Base-by-base conservation (phyloP, 768 basidiomycete genomes). In the Dentipellis fragilis region DNA sequence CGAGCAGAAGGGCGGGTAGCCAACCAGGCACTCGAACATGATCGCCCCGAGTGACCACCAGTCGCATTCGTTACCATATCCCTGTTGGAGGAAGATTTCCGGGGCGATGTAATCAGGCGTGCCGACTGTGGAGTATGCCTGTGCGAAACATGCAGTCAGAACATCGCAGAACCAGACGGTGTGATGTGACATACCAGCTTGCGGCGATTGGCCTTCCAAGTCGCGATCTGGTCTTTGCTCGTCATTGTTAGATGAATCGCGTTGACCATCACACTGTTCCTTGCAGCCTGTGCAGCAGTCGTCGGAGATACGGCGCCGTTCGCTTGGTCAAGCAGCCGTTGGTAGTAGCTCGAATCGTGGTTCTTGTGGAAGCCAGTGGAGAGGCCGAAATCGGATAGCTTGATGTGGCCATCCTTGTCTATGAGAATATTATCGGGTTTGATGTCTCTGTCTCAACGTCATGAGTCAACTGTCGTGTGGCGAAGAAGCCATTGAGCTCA, bases 1-100 rank as follows among this genome's bases (percentile, higher is more conserved):
- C 4, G 93, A 92, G 70, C 93, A 97, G 74, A 97, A 94, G 0
- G 93, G 93, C 21, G 94, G 93, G 69, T 96, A 98, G 54, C 96
- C 96, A 61, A 98, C 91, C 21, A 98, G 74, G 69, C 89, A 96
- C 71, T 98, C 95, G 68, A 96, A 99, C 88, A 92, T 94, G 74
- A 98, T 97, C 16, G 93, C 91, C 4, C 96, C 96, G 29, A 98
- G 78, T 8, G 94, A 96, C 96, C 96, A 99, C 93, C 94, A 98
- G 69, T 99, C 96, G 65, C 94, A 97, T 70, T 95, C 94, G 64
- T 94, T 91, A 21, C 91, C 93, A 68, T 98, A 98, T n/a, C 96
- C 96, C 66, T 90, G 86, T 68, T 94, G 92, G 58, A 87, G 70
- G 77, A 98, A 98, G 65, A 97, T 96, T 68, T 98, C 94, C 0